Evolutionary conservation across 2,329 filamentous ascomycete genomes (phyloP), one percentile per base, ranked within the genome.

Genomic region (Knufia petricola): DNA sequence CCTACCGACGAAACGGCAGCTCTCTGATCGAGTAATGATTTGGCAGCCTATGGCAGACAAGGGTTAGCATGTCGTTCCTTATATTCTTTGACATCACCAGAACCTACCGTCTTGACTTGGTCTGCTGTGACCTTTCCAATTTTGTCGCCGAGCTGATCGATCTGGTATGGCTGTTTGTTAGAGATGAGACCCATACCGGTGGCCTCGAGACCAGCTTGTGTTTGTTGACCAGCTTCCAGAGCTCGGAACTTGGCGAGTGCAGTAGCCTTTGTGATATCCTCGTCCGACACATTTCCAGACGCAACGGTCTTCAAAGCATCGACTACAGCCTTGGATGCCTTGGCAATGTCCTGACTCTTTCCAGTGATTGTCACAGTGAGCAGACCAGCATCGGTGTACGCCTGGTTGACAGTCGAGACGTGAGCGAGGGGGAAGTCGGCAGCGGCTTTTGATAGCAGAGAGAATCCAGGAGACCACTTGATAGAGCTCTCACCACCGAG

Each of bases 401-500:
- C 77, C 58, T 81, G 73, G 71, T 92, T 90, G 61, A 82, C 78
- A 55, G 90, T 87, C 31, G 78, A 75, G 61, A 87, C 78, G 45
- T 74, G 76, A 55, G 85, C 79, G 57, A 81, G 79, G 31, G 82
- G 75, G 61, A 79, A 73, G 39, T 77, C 75, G 53, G 82, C 75
- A 50, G 81, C 77, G 52, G 83, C 84, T 75, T 95, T 89, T 64
- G 85, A 78, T 52, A 98, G 79, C 53, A 95, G 77, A 51, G 86
- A 90, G 77, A 95, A 96, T 60, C 92, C 92, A 55, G 87, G 73
- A 46, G 87, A 83, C 90, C 90, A 98, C 76, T 96, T 98, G 75
- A 96, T 88, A 69, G 74, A 84, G 48, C 88, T 85, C 69, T 94
- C 73, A 53, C 90, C 92, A 63, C 92, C 92, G 46, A 98, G 84